Percentiles rank a stretch among this genome's conserved stretches.
Evolutionary conservation across 2,329 filamentous ascomycete genomes (phyloP).

Genomic region (Pseudogymnoascus sp.): DNA sequence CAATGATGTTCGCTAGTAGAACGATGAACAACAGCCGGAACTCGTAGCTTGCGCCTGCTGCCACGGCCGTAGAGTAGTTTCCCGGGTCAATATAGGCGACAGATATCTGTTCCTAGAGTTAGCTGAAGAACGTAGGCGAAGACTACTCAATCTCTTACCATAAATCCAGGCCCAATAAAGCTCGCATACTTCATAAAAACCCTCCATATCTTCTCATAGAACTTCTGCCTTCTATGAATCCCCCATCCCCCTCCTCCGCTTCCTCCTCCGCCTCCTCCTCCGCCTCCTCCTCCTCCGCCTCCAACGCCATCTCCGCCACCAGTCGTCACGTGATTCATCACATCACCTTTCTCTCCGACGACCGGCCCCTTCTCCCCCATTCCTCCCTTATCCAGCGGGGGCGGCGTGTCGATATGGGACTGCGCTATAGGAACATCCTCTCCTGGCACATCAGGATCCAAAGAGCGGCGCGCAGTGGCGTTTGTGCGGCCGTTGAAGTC

Average conservation of each 20-base stretch:
- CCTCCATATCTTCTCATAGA: slow-evolving; percentile 12
- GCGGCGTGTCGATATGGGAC: background rate
- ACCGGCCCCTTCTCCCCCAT: background rate
- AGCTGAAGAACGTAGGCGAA: background rate
- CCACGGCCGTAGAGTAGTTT: slow-evolving; percentile 50
- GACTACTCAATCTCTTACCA: slow-evolving; percentile 28
- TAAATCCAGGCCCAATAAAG: slow-evolving; percentile 47
- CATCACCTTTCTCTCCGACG: background rate
- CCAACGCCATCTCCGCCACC: background rate
- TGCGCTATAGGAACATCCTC: background rate
- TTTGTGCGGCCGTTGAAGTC: slow-evolving; percentile 51
- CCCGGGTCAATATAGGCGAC: slow-evolving; percentile 36
- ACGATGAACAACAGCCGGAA: slow-evolving; percentile 48
- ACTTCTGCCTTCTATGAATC: background rate
- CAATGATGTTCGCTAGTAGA: slow-evolving; percentile 48
- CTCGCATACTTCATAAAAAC: slow-evolving; percentile 35
- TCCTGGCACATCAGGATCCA: background rate
- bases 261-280: background rate
- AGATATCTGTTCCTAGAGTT: slow-evolving; percentile 19
- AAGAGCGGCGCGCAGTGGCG: slow-evolving; percentile 22
- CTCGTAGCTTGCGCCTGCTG: slow-evolving; percentile 44
- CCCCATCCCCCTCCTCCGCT: background rate
- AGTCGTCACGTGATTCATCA: background rate
- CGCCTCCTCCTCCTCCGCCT: background rate
- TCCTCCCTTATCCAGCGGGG: background rate